Percentiles rank a stretch among this genome's conserved stretches.
These are phyloP conservation scores for Wakefieldia striispora DNA, from an alignment of 768 basidiomycete genomes.

Conservation along the genomic window DNA sequence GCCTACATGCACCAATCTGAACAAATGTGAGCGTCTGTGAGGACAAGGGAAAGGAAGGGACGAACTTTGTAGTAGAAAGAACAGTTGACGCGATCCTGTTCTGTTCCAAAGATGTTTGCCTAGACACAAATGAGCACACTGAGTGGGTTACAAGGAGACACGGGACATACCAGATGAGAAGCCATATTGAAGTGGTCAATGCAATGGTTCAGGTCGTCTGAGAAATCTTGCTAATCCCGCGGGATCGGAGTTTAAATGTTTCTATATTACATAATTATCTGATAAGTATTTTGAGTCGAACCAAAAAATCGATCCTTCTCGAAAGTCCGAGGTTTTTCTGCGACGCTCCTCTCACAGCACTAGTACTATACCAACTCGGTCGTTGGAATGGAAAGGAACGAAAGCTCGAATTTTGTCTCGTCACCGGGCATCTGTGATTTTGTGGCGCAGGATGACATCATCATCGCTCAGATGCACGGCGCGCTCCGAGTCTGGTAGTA, in stretches of 20 bases:
- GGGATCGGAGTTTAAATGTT: constrained; percentile 22
- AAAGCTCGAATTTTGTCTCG: too few species aligned
- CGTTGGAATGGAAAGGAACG: too few species aligned
- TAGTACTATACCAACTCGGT: too few species aligned
- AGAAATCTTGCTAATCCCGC: constrained; percentile 18
- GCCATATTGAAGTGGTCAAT: constrained; percentile 39
- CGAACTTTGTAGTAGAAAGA: constrained; percentile 96
- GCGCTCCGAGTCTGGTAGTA: too few species aligned
- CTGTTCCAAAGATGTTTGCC: constrained; percentile 96
- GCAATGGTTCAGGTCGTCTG: background rate
- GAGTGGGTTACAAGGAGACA: background rate
- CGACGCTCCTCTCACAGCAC: too few species aligned
- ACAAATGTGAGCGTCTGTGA: constrained; percentile 6
- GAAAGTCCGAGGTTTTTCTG: too few species aligned
- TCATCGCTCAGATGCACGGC: too few species aligned
- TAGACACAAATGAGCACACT: constrained; percentile 28
- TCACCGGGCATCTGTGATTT: too few species aligned
- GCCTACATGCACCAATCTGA: constrained; percentile 96
- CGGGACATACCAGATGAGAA: constrained; percentile 66
- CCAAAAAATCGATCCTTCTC: too few species aligned
- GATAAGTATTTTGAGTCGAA: too few species aligned
- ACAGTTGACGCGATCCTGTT: constrained; percentile 96
- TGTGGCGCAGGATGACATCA: too few species aligned
- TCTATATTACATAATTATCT: background rate
- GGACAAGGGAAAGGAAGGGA: constrained; percentile 1